Evolutionary conservation across 768 basidiomycete species (phyloP), one percentile per base, ranked within the genome.

Genomic region (Rubroboletus pulcherrimus): DNA sequence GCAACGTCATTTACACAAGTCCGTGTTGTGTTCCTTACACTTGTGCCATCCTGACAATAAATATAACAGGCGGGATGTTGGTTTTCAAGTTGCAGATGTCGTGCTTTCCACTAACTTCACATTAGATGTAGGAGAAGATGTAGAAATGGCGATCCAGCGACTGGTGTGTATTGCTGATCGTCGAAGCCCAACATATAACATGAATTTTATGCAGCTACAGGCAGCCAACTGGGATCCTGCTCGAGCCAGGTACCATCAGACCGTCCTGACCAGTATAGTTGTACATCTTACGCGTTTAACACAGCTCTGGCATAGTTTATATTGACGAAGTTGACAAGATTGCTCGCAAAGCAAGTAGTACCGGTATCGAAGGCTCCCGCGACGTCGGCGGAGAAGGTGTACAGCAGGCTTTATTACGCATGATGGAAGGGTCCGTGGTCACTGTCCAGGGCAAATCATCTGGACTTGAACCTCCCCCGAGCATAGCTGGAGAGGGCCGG

Each of bases 311-410:
- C 7, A 97, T 98, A 57, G 87, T 98, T 33, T 96, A 96, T 67
- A 94, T 98, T 45, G 96, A 98, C 65, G 96, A 98, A 74, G 77
- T 94, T 2, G 96, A 98, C 75, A 98, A 98, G 74, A 85, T 97
- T 55, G 89, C 93, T 14, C 81, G 84, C 47, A 87, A 82, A 63
- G 60, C 68, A 14, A 63, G 65, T 38, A 72, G 80, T 42, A 73
- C 74, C 24, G 86, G 87, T 5, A 75, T 77, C 30, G 89, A 91
- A 60, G 83, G 85, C 4, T 83, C 86, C 6, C 80, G 89, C 61
- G 95, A 98, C 68, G 94, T 98, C 1, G 88, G 92, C 24, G 95
- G 95, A 10, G 94, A 97, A 78, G 95, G 95, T 34, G 95, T 98
- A 6, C 95, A 98, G 65, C 94, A 98, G 71, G 86, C 91, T 19